phyloP scores from a whole-genome alignment of 345 rosid species.

The Murraya koenigii region DNA sequence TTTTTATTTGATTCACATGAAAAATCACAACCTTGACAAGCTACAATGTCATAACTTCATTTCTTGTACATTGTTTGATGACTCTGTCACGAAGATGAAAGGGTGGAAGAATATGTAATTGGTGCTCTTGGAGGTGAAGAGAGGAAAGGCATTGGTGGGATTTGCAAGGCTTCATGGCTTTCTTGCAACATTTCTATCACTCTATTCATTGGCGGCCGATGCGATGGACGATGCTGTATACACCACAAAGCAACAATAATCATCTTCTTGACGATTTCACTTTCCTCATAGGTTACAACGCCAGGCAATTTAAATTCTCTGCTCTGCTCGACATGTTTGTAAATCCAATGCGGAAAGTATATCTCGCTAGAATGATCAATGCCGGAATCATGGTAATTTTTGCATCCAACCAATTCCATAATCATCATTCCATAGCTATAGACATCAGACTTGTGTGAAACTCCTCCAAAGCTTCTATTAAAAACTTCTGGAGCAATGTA shows the following conservation, averaged over 20 bases:
- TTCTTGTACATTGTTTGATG: too few species aligned
- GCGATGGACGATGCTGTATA: too few species aligned
- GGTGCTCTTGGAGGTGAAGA: background rate
- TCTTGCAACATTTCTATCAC: constrained; percentile 18
- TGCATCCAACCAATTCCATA: constrained; percentile 15
- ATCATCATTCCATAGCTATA: constrained; percentile 33
- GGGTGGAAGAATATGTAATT: too few species aligned
- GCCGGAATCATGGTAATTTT: background rate
- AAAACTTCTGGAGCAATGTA: constrained; percentile 29
- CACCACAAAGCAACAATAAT: too few species aligned
- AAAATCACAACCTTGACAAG: too few species aligned
- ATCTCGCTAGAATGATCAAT: background rate
- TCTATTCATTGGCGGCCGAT: constrained; percentile 4
- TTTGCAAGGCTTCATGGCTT: background rate
- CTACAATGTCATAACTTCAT: too few species aligned
- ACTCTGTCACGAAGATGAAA: too few species aligned
- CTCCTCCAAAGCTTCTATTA: constrained; percentile 11
- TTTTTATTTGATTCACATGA: too few species aligned
- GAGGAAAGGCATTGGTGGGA: background rate
- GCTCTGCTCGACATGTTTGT: constrained; percentile 1
- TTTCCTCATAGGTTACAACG: too few species aligned
- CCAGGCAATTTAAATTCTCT: background rate
- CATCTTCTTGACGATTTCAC: too few species aligned
- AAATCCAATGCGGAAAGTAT: constrained; percentile 24
- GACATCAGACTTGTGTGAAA: constrained; percentile 29